Base-by-base conservation (phyloP, 163 green algal species). In the Scenedesmus sp. region DNA sequence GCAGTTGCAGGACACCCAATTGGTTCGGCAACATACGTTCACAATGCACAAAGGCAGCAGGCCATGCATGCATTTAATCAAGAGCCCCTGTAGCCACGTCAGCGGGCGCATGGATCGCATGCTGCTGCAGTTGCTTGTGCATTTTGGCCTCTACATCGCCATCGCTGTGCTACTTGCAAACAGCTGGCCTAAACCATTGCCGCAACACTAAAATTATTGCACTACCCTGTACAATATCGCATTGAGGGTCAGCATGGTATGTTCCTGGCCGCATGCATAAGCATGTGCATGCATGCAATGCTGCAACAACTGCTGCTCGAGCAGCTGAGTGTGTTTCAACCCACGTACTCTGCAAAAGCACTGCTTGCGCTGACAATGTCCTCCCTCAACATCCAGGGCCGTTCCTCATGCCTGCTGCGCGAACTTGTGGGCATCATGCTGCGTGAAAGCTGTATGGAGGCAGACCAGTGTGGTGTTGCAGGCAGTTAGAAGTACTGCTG, bases 331-430 rank as follows among this genome's bases (percentile, higher is more conserved):
- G 59, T 33, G 59, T 24, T 9, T 24, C 26, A 16, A 12, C 24
- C 2, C 24, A 72, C 59, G 33, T 24, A 72, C 59, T 72, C 59
- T 72, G 59, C 59, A 35, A 24, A 72, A 72, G 59, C 70, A 22
- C 70, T 80, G 70, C 70, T 42, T 80, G 70, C 70, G 46, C 70
- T 70, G 80, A 85, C 59, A 22, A 85, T 26, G 35, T 85, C 80
- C 30, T 85, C 80, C 35, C 44, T 43, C 44, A 85, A n/a, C 44
- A 85, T 53, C 80, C 80, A 85, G 20, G 80, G 80, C 59, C 59
- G 44, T 0, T 85, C 44, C 37, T 37, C 30, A 43, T 70, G 80
- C 80, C 80, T 85, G 56, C 56, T 53, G n/a, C 80, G 80, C 26
- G 33, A 53, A 9, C 80, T 85, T 85, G 80, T 46, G 30, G 80